A percentile compares a stretch with the other conserved stretches of the same genome.
Evolutionary conservation across 768 basidiomycete genomes (phyloP).

Genomic region (Chlorophyllum brunneum): DNA sequence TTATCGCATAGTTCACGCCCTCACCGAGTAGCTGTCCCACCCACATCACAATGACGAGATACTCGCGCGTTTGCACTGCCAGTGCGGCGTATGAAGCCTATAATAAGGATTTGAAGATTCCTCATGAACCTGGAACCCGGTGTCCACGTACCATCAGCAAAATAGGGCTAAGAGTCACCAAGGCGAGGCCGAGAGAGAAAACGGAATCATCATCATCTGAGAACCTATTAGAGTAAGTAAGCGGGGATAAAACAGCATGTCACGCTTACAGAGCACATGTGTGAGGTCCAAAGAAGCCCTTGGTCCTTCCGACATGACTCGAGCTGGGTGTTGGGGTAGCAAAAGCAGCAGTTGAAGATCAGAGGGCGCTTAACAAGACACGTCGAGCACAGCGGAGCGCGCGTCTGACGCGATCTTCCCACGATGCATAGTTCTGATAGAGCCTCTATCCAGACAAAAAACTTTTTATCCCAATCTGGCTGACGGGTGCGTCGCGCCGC

Average conservation of each 20-base stretch:
- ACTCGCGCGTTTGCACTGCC: constrained; percentile 72
- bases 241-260: neutral
- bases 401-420: neutral
- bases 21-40: constrained; percentile 73
- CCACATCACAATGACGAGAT: constrained; percentile 82
- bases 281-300: constrained; percentile 58
- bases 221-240: constrained; percentile 5
- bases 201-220: constrained; percentile 61
- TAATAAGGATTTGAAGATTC: neutral
- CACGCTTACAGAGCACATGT: constrained; percentile 58
- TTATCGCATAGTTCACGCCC: constrained; percentile 63
- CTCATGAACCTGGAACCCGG: neutral
- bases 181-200: constrained; percentile 52
- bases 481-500: too few relatives aligned
- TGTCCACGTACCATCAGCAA: constrained; percentile 56
- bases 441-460: too few relatives aligned
- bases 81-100: constrained; percentile 80
- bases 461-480: too few relatives aligned
- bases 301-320: constrained; percentile 25
- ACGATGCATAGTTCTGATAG: too few relatives aligned
- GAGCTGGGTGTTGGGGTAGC: too few relatives aligned
- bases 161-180: constrained; percentile 67
- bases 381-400: neutral
- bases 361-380: neutral
- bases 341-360: too few relatives aligned